Base-by-base conservation (phyloP, 495 filamentous ascomycete genomes). In the Talaromyces proteolyticus region DNA sequence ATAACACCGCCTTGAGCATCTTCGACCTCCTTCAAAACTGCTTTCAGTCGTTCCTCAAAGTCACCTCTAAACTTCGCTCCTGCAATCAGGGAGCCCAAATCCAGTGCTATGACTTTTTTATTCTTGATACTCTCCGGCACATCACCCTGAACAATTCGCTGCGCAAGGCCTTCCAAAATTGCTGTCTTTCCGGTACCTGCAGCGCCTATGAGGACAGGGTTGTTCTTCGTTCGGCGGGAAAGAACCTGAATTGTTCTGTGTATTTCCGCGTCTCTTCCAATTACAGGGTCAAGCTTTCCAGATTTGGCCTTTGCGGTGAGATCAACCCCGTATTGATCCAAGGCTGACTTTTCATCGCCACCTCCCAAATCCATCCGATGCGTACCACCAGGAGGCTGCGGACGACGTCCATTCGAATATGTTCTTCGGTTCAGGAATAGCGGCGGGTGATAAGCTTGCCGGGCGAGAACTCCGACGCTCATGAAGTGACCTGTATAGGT, bases 101-200 rank as follows among this genome's bases (percentile, higher is more conserved):
- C 93, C 47, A 97, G 65, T 10, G 85, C 74, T 47, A 97, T 78
- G 11, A 98, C 93, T 29, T 82, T 75, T 64, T 97, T 98, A 54
- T 95, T 84, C 68, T 96, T 96, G 69, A 98, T 87, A 59, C 89
- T 95, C 65, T 97, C 93, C 0, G 93, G 93, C 2, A 98, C 92
- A 70, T 95, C 92, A 0, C 93, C 93, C 52, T 80, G 77, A 2
- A 95, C 87, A 62, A 98, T 97, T 29, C 92, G 75, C 64, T 92
- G 85, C 20, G 93, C 91, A 53, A 98, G 70, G 1, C 93, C 93
- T 69, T 98, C 93, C 10, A 98, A 62, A 23, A 97, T 87, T 1
- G 93, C 93, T 1, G 93, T 98, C 67, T 98, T 98, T 42, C 93
- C 93, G 12, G 91, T 95, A 56, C 93, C 93, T 5, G 93, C 91